These are phyloP conservation scores for Blastomyces emzantsi DNA, from an alignment of 2,329 filamentous ascomycete genomes.

Conservation along the genomic window DNA sequence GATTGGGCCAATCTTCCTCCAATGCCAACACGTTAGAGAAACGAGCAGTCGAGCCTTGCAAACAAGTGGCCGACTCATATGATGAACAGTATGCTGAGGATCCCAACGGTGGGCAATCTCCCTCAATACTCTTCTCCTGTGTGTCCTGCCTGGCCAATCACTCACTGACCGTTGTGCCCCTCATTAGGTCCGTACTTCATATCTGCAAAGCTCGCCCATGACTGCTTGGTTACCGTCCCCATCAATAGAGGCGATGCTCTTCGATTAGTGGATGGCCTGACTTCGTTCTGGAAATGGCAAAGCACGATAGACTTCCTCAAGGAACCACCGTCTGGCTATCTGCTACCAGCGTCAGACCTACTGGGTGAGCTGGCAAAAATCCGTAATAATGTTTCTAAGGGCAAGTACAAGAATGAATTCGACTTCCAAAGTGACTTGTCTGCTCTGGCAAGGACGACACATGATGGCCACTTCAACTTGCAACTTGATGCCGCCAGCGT, in stretches of 20 bases:
- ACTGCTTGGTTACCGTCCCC: constrained; percentile 19
- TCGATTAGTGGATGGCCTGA: constrained; percentile 18
- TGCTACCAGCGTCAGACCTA: constrained; percentile 43
- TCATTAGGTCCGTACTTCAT: not conserved
- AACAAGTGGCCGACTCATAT: constrained; percentile 3
- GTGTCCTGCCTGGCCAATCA: not conserved
- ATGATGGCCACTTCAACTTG: constrained; percentile 51
- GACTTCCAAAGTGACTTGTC: constrained; percentile 49
- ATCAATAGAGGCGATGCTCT: constrained; percentile 19
- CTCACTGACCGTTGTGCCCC: constrained; percentile 11
- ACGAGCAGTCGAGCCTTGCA: constrained; percentile 2
- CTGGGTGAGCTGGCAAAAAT: constrained; percentile 40
- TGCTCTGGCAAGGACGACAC: constrained; percentile 44
- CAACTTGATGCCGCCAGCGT: constrained; percentile 17
- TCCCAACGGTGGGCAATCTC: not conserved
- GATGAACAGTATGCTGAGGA: not conserved
- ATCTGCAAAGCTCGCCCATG: constrained; percentile 17
- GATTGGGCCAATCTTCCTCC: not conserved
- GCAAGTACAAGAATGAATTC: constrained; percentile 45
- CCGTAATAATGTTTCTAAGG: constrained; percentile 33
- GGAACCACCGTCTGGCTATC: constrained; percentile 45
- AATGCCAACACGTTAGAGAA: not conserved
- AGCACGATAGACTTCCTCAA: constrained; percentile 21
- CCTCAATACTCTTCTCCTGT: not conserved
- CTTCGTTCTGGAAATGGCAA: constrained; percentile 19